These are phyloP conservation scores for Elongisporangium undulatum DNA, from an alignment of 352 stramenopile species.

Conservation along the genomic window DNA sequence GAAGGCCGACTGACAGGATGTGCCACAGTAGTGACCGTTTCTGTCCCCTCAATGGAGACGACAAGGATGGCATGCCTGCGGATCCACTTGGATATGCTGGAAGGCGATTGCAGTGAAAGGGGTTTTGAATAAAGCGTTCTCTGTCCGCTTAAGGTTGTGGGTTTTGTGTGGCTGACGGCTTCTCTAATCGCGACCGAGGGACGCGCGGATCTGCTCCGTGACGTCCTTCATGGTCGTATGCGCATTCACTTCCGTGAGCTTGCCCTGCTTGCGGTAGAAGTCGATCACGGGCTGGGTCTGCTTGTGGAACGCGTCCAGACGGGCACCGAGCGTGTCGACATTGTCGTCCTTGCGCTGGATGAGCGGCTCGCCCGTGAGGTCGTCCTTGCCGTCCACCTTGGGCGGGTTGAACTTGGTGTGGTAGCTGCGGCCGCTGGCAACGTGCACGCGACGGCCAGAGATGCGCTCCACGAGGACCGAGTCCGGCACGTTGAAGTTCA, in stretches of 20 bases:
- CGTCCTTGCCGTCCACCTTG: conserved; percentile 85
- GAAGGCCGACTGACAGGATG: not conserved
- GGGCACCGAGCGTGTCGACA: conserved; percentile 87
- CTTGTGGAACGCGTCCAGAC: conserved; percentile 94
- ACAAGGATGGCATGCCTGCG: conserved; percentile 4
- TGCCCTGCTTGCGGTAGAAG: conserved; percentile 84
- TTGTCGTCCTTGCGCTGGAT: conserved; percentile 98
- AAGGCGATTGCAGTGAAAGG: not conserved
- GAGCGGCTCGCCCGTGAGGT: conserved; percentile 94
- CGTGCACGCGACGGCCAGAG: conserved; percentile 95
- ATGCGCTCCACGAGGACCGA: conserved; percentile 96
- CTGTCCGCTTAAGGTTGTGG: not conserved
- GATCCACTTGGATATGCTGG: not conserved
- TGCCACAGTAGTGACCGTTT: not conserved
- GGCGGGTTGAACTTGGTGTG: conserved; percentile 97
- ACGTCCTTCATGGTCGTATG: conserved; percentile 83
- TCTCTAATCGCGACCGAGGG: conserved; percentile 65
- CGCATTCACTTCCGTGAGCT: conserved; percentile 89
- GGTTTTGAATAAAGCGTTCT: not conserved
- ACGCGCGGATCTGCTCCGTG: conserved; percentile 78
- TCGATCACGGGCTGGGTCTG: conserved; percentile 96
- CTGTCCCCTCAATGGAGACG: not conserved
- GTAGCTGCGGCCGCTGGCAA: conserved; percentile 94
- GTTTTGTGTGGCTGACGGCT: not conserved
- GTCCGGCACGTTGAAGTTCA: conserved; percentile 97